Conservation (phyloP, 2,329 filamentous ascomycete genomes). For the Didymella keratinophila region DNA sequence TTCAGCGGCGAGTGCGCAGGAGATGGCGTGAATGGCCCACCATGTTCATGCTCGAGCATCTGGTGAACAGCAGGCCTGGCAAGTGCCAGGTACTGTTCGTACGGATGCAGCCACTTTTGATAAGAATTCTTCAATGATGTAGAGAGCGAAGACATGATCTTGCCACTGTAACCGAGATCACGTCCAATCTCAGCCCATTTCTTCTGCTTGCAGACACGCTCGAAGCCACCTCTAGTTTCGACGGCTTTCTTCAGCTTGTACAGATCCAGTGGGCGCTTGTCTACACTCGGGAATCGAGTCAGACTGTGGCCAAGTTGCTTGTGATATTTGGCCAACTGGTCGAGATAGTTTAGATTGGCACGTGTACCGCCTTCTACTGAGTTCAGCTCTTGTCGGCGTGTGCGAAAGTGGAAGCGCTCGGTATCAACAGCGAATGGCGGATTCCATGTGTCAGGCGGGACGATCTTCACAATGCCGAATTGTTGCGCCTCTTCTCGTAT, state of each 20-base stretch:
- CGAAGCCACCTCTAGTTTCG: constrained; percentile 91
- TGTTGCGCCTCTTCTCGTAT: constrained; percentile 85
- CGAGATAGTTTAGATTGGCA: constrained; percentile 93
- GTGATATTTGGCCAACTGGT: constrained; percentile 94
- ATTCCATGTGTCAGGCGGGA: constrained; percentile 93
- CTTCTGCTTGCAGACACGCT: constrained; percentile 95
- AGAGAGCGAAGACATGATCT: constrained; percentile 98
- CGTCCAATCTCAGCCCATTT: constrained; percentile 99
- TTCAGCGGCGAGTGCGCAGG: constrained; percentile 79
- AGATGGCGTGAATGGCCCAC: constrained; percentile 83
- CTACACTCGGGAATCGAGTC: constrained; percentile 92
- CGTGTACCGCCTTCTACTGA: constrained; percentile 99
- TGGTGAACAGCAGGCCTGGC: constrained; percentile 97
- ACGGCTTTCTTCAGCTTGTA: constrained; percentile 98
- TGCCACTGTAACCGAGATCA: constrained; percentile 96
- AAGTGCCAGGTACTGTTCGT: constrained; percentile 89
- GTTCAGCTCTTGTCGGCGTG: constrained; percentile 94
- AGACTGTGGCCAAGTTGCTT: constrained; percentile 95
- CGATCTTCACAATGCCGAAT: constrained; percentile 94
- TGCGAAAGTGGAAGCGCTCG: constrained; percentile 97
- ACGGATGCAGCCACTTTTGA: constrained; percentile 94
- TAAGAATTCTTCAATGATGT: constrained; percentile 99
- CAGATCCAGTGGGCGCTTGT: constrained; percentile 94
- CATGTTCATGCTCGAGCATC: constrained; percentile 90
- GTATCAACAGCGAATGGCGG: constrained; percentile 96